Percentiles rank a stretch among this genome's conserved stretches.
These are phyloP conservation scores for Echeveria elegans DNA, from an alignment of 164 flowering plant species.

Conservation along the genomic window DNA sequence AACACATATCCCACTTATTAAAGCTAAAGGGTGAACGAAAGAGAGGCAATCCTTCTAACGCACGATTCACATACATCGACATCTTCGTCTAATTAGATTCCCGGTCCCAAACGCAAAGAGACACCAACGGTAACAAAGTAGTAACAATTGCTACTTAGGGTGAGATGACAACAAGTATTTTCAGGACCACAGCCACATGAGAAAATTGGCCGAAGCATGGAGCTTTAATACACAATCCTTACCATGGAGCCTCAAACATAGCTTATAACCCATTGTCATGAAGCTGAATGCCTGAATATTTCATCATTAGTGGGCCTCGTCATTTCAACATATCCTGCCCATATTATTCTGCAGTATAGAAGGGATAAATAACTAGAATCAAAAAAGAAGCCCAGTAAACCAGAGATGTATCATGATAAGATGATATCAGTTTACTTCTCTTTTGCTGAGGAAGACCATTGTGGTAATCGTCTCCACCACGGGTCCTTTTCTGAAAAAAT, in stretches of 20 bases:
- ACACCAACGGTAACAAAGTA: not conserved
- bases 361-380: not conserved
- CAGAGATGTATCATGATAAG: not conserved
- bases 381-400: not conserved
- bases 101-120: not conserved
- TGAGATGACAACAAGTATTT: not conserved
- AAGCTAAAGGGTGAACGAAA: not conserved
- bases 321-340: not conserved
- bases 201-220: not conserved
- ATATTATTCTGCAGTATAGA: not conserved
- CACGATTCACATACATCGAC: not conserved
- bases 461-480: not conserved
- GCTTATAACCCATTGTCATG: not conserved
- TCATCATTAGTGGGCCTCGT: not conserved
- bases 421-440: not conserved
- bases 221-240: not conserved
- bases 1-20: not conserved
- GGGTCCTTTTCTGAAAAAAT: constrained; percentile 4
- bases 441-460: not conserved
- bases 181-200: not conserved
- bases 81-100: not conserved
- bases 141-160: not conserved
- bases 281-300: not conserved
- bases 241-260: not conserved
- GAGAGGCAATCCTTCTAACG: not conserved